These are phyloP conservation scores for Colletotrichum sp. DNA, from an alignment of 2,329 filamentous ascomycete species.

Conservation along the genomic window DNA sequence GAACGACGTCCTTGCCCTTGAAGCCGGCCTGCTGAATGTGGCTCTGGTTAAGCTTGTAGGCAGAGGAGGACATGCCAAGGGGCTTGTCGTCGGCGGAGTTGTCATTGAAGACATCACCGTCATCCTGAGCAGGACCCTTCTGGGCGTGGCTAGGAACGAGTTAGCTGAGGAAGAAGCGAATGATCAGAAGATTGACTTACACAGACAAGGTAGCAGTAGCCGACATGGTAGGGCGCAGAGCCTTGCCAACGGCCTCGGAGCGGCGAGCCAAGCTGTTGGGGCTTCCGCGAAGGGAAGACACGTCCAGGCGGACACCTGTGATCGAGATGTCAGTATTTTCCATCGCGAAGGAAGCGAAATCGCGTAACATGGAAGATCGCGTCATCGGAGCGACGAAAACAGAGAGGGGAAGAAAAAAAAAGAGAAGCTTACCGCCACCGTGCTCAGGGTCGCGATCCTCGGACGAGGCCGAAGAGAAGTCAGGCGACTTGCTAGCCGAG, in stretches of 20 bases:
- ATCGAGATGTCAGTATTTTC: not conserved
- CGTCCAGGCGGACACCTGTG: not conserved
- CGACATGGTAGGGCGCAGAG: conserved; percentile 14
- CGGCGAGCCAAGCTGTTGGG: not conserved
- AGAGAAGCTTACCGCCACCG: not conserved
- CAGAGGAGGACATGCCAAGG: not conserved
- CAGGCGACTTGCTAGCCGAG: not conserved
- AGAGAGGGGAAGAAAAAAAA: not conserved
- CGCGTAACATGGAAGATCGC: not conserved
- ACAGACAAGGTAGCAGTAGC: conserved; percentile 4
- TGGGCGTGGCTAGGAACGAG: not conserved
- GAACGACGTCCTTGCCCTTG: not conserved
- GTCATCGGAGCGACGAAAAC: not conserved
- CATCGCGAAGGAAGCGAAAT: not conserved
- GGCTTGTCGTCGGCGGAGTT: not conserved
- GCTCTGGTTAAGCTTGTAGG: not conserved
- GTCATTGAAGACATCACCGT: conserved; percentile 9
- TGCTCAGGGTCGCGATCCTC: conserved; percentile 1
- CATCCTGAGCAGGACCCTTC: not conserved
- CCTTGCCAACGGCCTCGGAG: not conserved
- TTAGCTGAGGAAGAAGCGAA: not conserved
- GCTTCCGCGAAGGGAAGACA: conserved; percentile 4
- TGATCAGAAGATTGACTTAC: not conserved
- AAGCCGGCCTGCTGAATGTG: not conserved
- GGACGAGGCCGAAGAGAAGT: not conserved